phyloP scores from a whole-genome alignment of 352 stramenopile species.

The Phytophthora capsici region DNA sequence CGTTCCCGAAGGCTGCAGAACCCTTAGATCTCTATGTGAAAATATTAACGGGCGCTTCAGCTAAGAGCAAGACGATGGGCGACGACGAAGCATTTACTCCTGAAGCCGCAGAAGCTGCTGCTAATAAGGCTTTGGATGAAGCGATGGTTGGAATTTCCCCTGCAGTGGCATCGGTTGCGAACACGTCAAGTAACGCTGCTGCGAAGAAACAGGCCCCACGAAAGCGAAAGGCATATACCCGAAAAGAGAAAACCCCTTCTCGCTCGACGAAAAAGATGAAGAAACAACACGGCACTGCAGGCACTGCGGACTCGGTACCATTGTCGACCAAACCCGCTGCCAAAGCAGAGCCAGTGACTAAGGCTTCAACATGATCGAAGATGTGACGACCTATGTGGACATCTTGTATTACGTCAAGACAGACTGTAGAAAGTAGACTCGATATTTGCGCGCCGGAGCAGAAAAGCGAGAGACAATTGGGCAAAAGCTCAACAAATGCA shows the following conservation, averaged over 20 bases:
- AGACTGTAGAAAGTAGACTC: conserved; percentile 38
- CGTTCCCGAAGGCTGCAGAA: conserved; percentile 46
- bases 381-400: conserved; percentile 10
- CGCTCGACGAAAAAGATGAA: conserved; percentile 60
- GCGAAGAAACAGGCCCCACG: conserved; percentile 51
- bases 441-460: background rate
- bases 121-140: conserved; percentile 43
- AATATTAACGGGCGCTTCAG: conserved; percentile 22
- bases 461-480: conserved; percentile 18
- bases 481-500: conserved; percentile 39
- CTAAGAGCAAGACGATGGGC: conserved; percentile 21
- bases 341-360: conserved; percentile 3
- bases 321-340: conserved; percentile 10
- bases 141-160: conserved; percentile 45
- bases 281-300: conserved; percentile 17
- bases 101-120: conserved; percentile 37
- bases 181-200: background rate
- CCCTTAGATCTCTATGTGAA: conserved; percentile 51
- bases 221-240: conserved; percentile 74
- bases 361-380: conserved; percentile 22
- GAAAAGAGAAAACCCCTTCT: conserved; percentile 58
- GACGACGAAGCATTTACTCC: conserved; percentile 26
- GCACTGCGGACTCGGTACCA: conserved; percentile 2
- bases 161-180: conserved; percentile 23
- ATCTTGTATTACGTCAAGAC: conserved; percentile 19